phyloP scores from a whole-genome alignment of 2,329 filamentous ascomycete genomes.

The Gliomastix tumulicola region DNA sequence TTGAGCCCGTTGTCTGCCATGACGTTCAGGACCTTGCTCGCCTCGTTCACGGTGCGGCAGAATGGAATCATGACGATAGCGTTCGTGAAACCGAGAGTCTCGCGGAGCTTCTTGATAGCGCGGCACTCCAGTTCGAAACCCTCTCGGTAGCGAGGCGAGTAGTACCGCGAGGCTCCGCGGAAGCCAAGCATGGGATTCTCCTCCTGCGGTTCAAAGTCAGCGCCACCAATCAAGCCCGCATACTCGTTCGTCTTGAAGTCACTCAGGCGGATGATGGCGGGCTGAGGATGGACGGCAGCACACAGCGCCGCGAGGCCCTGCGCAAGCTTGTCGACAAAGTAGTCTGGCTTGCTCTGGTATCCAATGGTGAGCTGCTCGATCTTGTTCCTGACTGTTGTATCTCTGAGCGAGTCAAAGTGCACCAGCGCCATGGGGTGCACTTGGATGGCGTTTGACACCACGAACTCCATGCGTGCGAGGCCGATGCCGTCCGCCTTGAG shows the following conservation, averaged over 20 bases:
- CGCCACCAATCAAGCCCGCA: slow-evolving; percentile 26
- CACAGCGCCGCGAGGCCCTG: slow-evolving; percentile 26
- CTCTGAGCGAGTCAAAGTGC: slow-evolving; percentile 20
- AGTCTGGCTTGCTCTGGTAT: slow-evolving; percentile 25
- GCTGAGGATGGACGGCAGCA: slow-evolving; percentile 26
- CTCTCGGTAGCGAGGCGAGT: slow-evolving; percentile 27
- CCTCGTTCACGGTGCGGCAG: slow-evolving; percentile 25
- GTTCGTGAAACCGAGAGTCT: slow-evolving; percentile 26
- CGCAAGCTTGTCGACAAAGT: slow-evolving; percentile 27
- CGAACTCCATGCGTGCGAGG: slow-evolving; percentile 30
- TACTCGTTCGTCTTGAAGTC: slow-evolving; percentile 34
- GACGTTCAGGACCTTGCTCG: slow-evolving; percentile 21
- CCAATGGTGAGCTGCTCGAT: slow-evolving; percentile 18
- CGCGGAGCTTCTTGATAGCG: slow-evolving; percentile 26
- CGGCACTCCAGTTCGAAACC: slow-evolving; percentile 29
- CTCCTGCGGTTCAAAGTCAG: slow-evolving; percentile 27
- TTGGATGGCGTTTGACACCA: slow-evolving; percentile 25
- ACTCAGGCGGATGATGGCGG: slow-evolving; percentile 27
- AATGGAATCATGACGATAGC: slow-evolving; percentile 29
- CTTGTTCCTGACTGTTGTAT: slow-evolving; percentile 13
- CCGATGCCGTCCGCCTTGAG: slow-evolving; percentile 28
- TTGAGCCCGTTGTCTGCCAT: slow-evolving; percentile 27
- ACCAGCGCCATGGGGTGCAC: slow-evolving; percentile 28
- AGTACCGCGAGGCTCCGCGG: slow-evolving; percentile 30
- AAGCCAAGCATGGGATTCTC: slow-evolving; percentile 34